Evolutionary conservation across 176 grass and related monocot genomes (phyloP).

Genomic region (Poa annua): DNA sequence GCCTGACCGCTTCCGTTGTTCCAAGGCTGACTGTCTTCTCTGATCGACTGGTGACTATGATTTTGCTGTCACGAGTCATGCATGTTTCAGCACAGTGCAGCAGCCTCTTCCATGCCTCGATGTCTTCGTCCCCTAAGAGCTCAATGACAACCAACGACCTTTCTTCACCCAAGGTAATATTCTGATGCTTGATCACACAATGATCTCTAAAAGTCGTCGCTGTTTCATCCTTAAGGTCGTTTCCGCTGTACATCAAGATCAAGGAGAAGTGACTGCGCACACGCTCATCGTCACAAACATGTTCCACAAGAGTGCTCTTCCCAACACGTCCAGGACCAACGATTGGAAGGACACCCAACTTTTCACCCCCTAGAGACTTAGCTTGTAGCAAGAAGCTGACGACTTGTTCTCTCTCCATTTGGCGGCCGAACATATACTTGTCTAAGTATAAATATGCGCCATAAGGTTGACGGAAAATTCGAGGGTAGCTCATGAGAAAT

Average conservation of each 20-base stretch:
- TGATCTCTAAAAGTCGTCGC: not conserved
- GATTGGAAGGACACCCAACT: not conserved
- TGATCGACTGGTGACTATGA: not conserved
- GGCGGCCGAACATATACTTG: constrained; percentile 13
- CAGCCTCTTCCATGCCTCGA: not conserved
- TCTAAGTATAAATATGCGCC: not conserved
- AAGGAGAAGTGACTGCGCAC: not conserved
- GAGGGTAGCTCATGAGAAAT: not conserved
- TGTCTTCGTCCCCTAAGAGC: not conserved
- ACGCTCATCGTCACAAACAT: constrained; percentile 1
- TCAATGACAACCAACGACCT: constrained; percentile 25
- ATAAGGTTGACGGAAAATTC: not conserved
- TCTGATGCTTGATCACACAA: not conserved
- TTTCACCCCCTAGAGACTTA: not conserved
- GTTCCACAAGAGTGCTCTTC: constrained; percentile 17
- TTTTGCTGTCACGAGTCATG: constrained; percentile 14
- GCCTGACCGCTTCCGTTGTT: not conserved
- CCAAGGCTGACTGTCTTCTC: not conserved
- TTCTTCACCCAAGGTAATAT: not conserved
- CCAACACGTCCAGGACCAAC: not conserved
- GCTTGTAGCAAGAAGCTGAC: not conserved
- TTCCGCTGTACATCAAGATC: not conserved
- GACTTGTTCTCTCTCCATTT: constrained; percentile 21
- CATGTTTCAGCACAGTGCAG: not conserved
- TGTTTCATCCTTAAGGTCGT: not conserved